Evolutionary conservation across 225 moss, liverwort and hornwort species (phyloP).

Genomic region (Asterella californica): DNA sequence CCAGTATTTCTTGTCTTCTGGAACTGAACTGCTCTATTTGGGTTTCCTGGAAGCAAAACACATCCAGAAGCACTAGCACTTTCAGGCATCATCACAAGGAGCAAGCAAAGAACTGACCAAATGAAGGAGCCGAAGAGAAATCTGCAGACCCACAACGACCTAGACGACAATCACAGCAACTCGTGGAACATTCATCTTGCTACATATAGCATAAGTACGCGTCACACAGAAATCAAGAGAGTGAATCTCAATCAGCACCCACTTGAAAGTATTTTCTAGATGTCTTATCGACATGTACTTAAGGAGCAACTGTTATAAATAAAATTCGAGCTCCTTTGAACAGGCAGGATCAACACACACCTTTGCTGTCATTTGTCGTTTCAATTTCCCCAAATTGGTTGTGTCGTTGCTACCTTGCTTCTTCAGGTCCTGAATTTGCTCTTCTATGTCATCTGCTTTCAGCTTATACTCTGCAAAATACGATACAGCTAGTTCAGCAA

Average conservation of each 20-base stretch:
- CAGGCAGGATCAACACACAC: constrained; percentile 29
- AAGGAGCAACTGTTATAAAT: background rate
- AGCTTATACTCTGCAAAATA: constrained; percentile 49
- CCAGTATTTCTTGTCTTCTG: constrained; percentile 73
- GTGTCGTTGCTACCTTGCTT: constrained; percentile 82
- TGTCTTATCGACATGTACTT: background rate
- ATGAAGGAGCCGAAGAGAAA: too few relatives aligned
- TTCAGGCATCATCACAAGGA: background rate
- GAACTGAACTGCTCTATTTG: constrained; percentile 80
- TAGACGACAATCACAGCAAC: background rate
- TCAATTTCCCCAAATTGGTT: constrained; percentile 73
- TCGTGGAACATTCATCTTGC: background rate
- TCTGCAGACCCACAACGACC: background rate
- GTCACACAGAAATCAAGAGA: background rate
- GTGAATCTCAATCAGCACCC: background rate
- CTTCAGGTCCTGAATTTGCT: constrained; percentile 79
- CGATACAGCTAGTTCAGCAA: background rate
- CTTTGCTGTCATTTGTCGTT: constrained; percentile 92
- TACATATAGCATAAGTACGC: background rate
- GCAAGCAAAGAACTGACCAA: too few relatives aligned
- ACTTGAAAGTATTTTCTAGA: background rate
- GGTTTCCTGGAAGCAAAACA: constrained; percentile 53
- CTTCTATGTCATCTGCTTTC: constrained; percentile 64
- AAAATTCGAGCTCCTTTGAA: background rate
- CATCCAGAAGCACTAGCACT: background rate